Conservation (phyloP, 768 basidiomycete genomes). For the Ephemerocybe angulata region DNA sequence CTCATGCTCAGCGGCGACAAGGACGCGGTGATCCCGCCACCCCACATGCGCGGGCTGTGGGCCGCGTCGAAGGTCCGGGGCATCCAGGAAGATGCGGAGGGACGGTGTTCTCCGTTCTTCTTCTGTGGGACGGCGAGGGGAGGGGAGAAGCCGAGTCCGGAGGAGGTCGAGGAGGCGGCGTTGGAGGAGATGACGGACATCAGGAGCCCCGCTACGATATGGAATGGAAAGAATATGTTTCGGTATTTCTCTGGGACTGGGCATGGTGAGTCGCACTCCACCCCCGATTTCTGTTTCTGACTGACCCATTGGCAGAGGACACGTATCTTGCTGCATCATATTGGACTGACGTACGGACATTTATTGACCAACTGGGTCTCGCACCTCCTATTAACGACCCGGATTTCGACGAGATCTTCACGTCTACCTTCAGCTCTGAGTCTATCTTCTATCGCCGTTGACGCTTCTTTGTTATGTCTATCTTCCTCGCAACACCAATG, state of each 20-base stretch:
- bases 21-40: slow-evolving; percentile 7
- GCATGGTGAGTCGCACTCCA: slow-evolving; percentile 11
- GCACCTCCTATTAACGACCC: background rate
- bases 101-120: background rate
- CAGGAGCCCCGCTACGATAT: background rate
- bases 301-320: background rate
- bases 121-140: background rate
- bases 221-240: slow-evolving; percentile 8
- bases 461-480: too few relatives aligned
- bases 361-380: background rate
- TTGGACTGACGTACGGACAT: slow-evolving; percentile 2
- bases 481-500: too few relatives aligned
- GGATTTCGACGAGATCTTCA: background rate
- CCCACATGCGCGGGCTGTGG: slow-evolving; percentile 13
- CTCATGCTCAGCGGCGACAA: slow-evolving; percentile 7
- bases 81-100: background rate
- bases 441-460: background rate
- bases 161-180: background rate
- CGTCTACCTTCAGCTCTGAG: background rate
- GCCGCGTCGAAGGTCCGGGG: slow-evolving; percentile 1
- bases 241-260: background rate
- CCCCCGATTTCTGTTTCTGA: background rate
- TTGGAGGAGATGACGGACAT: background rate
- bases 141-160: background rate
- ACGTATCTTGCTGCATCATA: slow-evolving; percentile 1